These are phyloP conservation scores for Epichloe coenophiala DNA, from an alignment of 2,329 filamentous ascomycete species.

Conservation along the genomic window DNA sequence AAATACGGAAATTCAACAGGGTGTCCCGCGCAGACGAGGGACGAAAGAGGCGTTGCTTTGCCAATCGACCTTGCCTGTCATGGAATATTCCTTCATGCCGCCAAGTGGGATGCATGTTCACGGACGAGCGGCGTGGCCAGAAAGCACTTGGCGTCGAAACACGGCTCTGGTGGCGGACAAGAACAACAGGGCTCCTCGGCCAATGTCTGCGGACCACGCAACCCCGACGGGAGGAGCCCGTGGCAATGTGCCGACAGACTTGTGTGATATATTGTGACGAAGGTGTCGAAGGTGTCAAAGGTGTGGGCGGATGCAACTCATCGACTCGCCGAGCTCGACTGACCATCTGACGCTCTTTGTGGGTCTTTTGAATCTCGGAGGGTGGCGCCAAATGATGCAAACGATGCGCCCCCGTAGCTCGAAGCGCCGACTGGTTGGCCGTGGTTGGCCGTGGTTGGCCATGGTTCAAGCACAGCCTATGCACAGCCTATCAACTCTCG, in stretches of 20 bases:
- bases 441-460: constrained; percentile 13
- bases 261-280: no score
- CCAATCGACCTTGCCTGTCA: not conserved
- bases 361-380: constrained; percentile 22
- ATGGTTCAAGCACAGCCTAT: constrained; percentile 1
- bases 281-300: no score
- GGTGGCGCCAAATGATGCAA: constrained; percentile 24
- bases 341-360: constrained; percentile 24
- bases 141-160: not conserved
- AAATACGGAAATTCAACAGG: not conserved
- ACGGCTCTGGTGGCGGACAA: not conserved
- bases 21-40: not conserved
- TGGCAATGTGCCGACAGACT: constrained; percentile 10
- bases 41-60: not conserved
- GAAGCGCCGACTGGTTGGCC: constrained; percentile 23
- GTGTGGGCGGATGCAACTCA: constrained; percentile 20
- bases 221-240: constrained; percentile 14
- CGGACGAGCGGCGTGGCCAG: not conserved
- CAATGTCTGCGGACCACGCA: constrained; percentile 21
- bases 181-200: constrained; percentile 8
- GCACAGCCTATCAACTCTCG: constrained; percentile 20
- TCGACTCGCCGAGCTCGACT: constrained; percentile 27
- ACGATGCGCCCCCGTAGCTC: constrained; percentile 19
- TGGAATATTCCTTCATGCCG: not conserved
- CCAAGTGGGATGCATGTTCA: not conserved